Conservation (phyloP, 78 protist genomes). For the Dictyostelium brefeldianum region DNA sequence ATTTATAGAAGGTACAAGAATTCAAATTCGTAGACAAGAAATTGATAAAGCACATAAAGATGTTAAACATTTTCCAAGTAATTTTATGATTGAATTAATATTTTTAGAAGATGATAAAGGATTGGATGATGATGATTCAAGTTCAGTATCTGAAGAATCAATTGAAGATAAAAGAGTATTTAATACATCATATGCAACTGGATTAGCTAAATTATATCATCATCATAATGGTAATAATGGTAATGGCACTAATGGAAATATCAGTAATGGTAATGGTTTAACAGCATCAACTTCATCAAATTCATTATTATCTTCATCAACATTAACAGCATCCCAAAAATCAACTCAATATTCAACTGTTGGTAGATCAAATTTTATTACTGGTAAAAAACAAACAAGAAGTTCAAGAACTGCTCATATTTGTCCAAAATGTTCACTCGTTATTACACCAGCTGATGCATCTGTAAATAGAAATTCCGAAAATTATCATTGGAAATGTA, state of each 20-base stretch:
- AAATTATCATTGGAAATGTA: constrained; percentile 76
- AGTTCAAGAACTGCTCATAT: background rate
- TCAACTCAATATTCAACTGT: background rate
- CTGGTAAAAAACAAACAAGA: background rate
- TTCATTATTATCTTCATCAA: background rate
- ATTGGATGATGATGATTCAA: background rate
- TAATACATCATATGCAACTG: constrained; percentile 47
- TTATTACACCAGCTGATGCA: constrained; percentile 30
- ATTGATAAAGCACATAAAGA: constrained; percentile 91
- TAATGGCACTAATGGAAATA: too few relatives aligned
- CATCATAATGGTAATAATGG: background rate
- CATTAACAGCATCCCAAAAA: background rate
- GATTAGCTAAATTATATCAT: constrained; percentile 58
- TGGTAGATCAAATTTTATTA: too few relatives aligned
- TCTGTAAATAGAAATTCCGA: constrained; percentile 37
- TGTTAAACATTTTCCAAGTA: constrained; percentile 69
- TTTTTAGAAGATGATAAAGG: constrained; percentile 40
- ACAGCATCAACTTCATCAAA: constrained; percentile 35
- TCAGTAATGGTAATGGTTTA: background rate
- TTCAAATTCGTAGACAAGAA: constrained; percentile 70
- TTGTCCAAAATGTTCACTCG: constrained; percentile 65
- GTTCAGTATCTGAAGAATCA: constrained; percentile 5
- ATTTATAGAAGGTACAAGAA: constrained; percentile 43
- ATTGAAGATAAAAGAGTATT: background rate
- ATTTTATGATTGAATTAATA: constrained; percentile 56